These are phyloP conservation scores for Haplosporangium sp. DNA, from an alignment of 371 early-diverging fungal genomes.

Conservation along the genomic window DNA sequence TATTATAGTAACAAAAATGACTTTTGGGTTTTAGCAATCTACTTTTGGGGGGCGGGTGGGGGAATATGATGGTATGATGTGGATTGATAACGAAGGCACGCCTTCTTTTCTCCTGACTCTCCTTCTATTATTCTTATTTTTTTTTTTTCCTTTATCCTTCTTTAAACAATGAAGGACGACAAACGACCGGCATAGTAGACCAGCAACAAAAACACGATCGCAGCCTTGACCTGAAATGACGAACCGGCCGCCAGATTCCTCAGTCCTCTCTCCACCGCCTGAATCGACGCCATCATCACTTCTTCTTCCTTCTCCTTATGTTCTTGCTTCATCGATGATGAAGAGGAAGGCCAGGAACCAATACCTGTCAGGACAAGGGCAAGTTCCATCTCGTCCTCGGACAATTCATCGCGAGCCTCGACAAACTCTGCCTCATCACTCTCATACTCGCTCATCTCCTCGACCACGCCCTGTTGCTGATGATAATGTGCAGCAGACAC, in stretches of 20 bases:
- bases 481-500: constrained; percentile 8
- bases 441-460: constrained; percentile 9
- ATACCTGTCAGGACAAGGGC: constrained; percentile 15
- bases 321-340: constrained; percentile 2
- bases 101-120: too few relatives aligned
- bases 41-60: too few relatives aligned
- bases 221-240: constrained; percentile 26
- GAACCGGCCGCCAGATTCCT: constrained; percentile 9
- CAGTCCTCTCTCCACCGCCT: constrained; percentile 19
- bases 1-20: too few relatives aligned
- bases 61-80: too few relatives aligned
- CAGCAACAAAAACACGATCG: constrained; percentile 40
- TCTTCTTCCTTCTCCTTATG: constrained; percentile 17
- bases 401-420: constrained; percentile 31
- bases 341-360: constrained; percentile 32
- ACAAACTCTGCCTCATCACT: constrained; percentile 46
- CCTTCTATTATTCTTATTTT: too few relatives aligned
- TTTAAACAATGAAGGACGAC: constrained; percentile 24
- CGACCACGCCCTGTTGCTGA: constrained; percentile 3
- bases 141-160: too few relatives aligned
- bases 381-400: constrained; percentile 30
- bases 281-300: constrained; percentile 18
- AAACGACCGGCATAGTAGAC: constrained; percentile 46
- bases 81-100: too few relatives aligned
- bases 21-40: too few relatives aligned